Evolutionary conservation across 176 grass and related monocot species (phyloP), one percentile per base, ranked within the genome.

Genomic region (Musa beccarii): DNA sequence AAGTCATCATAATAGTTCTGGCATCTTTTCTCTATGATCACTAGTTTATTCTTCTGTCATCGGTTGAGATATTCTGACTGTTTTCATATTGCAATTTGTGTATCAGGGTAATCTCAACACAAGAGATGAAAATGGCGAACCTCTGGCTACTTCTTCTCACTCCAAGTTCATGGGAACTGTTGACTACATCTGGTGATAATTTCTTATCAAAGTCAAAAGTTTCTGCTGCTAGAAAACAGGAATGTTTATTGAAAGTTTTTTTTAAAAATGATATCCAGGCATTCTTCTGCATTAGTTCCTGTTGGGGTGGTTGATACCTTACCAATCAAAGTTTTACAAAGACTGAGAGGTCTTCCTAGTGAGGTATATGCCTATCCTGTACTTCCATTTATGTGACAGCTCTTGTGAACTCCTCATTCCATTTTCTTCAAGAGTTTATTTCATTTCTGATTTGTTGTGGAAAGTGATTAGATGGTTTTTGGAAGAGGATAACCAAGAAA

Each of bases 121-220:
- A 34, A 79, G 77, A 79, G 77, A 79, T 59, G 54, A 59, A 20
- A 69, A 79, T 22, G 77, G 77, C 14, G 77, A 79, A 69, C 77
- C 77, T 51, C 70, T 79, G 25, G 77, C 77, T 50, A 79, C 77
- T 79, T 79, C 77, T 21, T 79, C 51, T 56, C 77, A 79, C 26
- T 79, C 77, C 25, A 79, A 79, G 53, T 79, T 79, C 66, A 79
- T 79, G 77, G 77, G 77, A 59, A 79, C 77, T 49, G 77, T 79
- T 21, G 77, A 79, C 52, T 79, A 79, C 26, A 79, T 79, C 52
- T 79, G 77, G 77, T 79, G 25, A 21, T 6, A 69, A 28, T 49
- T 69, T 59, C 13, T 69, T 26, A 20, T 25, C 11, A 16, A 65
- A 70, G 49, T 51, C 11, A 13, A 19, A 52, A 25, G 10, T 10